phyloP scores from a whole-genome alignment of 768 basidiomycete species.

The Agrocybe pediades region DNA sequence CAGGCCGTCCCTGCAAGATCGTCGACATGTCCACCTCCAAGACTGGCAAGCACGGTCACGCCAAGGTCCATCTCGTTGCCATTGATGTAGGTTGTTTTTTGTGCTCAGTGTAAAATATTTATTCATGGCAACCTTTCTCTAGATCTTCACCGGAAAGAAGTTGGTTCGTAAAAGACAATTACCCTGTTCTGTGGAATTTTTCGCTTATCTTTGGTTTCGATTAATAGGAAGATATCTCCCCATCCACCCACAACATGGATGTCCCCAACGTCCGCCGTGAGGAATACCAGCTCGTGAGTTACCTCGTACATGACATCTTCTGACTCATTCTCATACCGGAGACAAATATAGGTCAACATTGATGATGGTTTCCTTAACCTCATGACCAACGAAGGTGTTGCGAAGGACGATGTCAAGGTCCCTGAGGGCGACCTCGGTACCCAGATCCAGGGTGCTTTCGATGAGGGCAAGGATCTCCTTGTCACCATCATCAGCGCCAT shows the following conservation, averaged over 20 bases:
- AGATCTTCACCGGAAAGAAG: slow-evolving; percentile 99
- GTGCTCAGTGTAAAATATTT: slow-evolving; percentile 3
- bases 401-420: slow-evolving; percentile 94
- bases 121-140: slow-evolving; percentile 13
- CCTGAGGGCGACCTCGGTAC: slow-evolving; percentile 85
- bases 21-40: slow-evolving; percentile 99
- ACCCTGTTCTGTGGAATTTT: not conserved
- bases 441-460: slow-evolving; percentile 70
- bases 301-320: not conserved
- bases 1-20: slow-evolving; percentile 96
- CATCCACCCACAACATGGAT: slow-evolving; percentile 99
- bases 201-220: not conserved
- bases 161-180: slow-evolving; percentile 53
- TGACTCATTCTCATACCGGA: slow-evolving; percentile 17
- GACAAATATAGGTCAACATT: slow-evolving; percentile 71
- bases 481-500: slow-evolving; percentile 89
- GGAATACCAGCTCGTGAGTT: slow-evolving; percentile 86
- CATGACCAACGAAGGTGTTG: slow-evolving; percentile 74
- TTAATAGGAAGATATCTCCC: slow-evolving; percentile 85
- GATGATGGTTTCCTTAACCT: slow-evolving; percentile 97
- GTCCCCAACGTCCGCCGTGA: slow-evolving; percentile 90
- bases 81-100: slow-evolving; percentile 75
- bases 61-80: slow-evolving; percentile 97
- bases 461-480: slow-evolving; percentile 84
- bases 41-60: slow-evolving; percentile 99